A percentile compares a stretch with the other conserved stretches of the same genome.
Evolutionary conservation across 1,139 yeast species (phyloP).

Genomic region (Nakaseomyces nivariensis): DNA sequence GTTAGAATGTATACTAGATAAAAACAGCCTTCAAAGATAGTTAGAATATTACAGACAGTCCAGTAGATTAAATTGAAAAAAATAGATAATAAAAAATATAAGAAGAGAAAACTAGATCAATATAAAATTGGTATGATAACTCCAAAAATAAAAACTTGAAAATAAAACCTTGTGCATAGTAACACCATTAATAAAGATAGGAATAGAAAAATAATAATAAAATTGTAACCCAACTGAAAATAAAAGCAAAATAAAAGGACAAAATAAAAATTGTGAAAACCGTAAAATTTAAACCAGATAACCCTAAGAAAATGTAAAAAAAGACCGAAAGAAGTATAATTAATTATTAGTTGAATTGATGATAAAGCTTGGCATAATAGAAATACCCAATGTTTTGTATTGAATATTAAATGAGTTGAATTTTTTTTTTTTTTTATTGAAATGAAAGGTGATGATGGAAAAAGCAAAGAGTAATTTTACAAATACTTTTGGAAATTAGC

Average conservation of each 20-base stretch:
- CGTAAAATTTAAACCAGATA: neutral
- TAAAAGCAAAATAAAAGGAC: neutral
- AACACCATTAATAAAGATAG: neutral
- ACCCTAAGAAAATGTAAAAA: conserved; percentile 1
- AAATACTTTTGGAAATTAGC: conserved; percentile 50
- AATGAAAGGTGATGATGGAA: neutral
- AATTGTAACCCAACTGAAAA: neutral
- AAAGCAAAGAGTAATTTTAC: conserved; percentile 9
- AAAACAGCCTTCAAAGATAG: no score
- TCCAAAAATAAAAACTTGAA: neutral
- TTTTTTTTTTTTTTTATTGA: neutral
- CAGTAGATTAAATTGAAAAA: neutral
- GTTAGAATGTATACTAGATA: no score
- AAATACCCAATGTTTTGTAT: neutral
- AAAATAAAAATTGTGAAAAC: neutral
- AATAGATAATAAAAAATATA: neutral
- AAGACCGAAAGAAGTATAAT: neutral
- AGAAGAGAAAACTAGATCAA: no score
- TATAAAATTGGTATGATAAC: neutral
- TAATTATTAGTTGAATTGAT: conserved; percentile 9
- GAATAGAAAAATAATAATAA: neutral
- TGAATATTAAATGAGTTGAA: neutral
- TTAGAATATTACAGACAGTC: neutral
- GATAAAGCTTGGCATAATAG: neutral
- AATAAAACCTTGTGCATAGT: neutral